Evolutionary conservation across 73 alveolate genomes (phyloP).

Genomic region (Effrenium voratum): DNA sequence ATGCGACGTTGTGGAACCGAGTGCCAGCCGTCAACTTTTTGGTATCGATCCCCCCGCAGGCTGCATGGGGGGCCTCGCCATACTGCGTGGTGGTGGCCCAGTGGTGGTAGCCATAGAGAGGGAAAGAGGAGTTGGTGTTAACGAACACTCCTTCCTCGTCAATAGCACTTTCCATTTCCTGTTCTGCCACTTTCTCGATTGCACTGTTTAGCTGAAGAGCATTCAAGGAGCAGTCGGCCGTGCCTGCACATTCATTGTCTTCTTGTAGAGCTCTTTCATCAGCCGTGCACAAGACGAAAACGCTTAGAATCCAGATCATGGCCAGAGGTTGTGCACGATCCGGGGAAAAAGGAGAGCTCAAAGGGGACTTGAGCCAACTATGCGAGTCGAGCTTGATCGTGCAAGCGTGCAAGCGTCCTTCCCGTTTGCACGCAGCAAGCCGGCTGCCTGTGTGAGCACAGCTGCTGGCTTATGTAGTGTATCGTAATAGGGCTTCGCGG

Average conservation of each 20-base stretch:
- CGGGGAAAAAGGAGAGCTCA: not conserved
- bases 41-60: not conserved
- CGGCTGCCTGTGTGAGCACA: too few species aligned
- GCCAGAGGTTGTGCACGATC: not conserved
- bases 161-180: not conserved
- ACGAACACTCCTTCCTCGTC: constrained; percentile 41
- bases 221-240: not conserved
- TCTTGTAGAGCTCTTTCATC: not conserved
- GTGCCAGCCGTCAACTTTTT: not conserved
- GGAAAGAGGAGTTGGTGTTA: constrained; percentile 1
- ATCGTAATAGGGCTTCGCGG: too few species aligned
- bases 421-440: too few species aligned
- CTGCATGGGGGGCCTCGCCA: not conserved
- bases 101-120: not conserved
- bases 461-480: too few species aligned
- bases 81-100: not conserved
- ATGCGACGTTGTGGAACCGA: not conserved
- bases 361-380: not conserved
- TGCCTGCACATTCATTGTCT: not conserved
- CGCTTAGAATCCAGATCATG: not conserved
- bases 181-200: not conserved
- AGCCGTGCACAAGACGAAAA: not conserved
- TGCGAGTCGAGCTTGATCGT: not conserved
- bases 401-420: too few species aligned
- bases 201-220: not conserved